Evolutionary conservation across 495 filamentous ascomycete genomes (phyloP), one percentile per base, ranked within the genome.

Genomic region (Lophium mytilinum): DNA sequence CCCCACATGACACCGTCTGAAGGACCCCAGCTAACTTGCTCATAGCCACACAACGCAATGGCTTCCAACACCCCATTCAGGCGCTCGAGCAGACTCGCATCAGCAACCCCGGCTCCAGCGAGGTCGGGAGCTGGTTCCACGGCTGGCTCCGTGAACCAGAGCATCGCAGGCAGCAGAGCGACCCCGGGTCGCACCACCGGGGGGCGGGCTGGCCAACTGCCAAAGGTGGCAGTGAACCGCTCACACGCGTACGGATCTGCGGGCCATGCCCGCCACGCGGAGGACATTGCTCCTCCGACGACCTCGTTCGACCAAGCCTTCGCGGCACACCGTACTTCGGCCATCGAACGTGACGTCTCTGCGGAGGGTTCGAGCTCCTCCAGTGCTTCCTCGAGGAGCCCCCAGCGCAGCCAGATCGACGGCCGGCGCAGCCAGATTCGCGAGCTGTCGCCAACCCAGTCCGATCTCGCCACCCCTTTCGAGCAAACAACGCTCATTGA

Each of bases 271-370:
- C 49, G 30, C 10, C 49, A 15, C 35, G 59, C 63, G 11, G 51
- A 56, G 17, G 56, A 53, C 7, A 39, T 66, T 3, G 35, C 37
- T 1, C 51, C 54, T 37, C 50, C 63, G 0, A 35, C 17, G 5
- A 52, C 58, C 17, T 56, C 56, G 1, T 66, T 66, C 34, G 35
- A 47, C 9, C 52, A 66, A 36, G 56, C 58, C 6, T 62, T 66
- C 33, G 42, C 18, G 7, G 30, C 24, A 1, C 48, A 51, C 17
- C 58, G 63, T 35, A 46, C 37, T 5, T 15, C 18, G 15, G 63
- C 63, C 9, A 52, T 66, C n/a, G 41, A 48, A 14, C 52, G 61
- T 4, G 52, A 56, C 19, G 30, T 37, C 37, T 46, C 35, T 35
- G 17, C 9, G 42, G 21, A 4, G 30, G 12, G 33, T 1, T 9